Evolutionary conservation across 2,329 filamentous ascomycete species (phyloP).

Genomic region (Fonsecaea pedrosoi): DNA sequence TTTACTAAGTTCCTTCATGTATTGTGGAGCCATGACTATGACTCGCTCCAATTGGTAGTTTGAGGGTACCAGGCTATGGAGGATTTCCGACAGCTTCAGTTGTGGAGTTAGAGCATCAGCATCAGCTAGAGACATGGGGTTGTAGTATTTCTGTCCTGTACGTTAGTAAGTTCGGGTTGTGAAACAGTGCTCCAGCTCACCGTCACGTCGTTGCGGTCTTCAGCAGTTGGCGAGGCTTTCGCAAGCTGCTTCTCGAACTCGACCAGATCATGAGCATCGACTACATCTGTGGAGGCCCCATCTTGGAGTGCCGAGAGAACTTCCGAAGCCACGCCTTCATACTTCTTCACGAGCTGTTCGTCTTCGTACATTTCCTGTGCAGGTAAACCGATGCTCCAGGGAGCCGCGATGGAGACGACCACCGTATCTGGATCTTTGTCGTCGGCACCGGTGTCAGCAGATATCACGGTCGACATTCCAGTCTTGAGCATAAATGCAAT

Average conservation of each 20-base stretch:
- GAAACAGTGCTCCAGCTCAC: slow-evolving; percentile 14
- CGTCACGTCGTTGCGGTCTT: slow-evolving; percentile 67
- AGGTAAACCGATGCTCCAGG: slow-evolving; percentile 62
- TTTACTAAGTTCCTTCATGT: slow-evolving; percentile 64
- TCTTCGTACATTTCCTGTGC: slow-evolving; percentile 68
- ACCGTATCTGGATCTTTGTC: slow-evolving; percentile 63
- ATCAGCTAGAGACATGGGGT: slow-evolving; percentile 65
- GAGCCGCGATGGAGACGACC: slow-evolving; percentile 55
- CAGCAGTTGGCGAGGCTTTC: slow-evolving; percentile 62
- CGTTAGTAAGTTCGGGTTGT: slow-evolving; percentile 1
- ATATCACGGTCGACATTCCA: slow-evolving; percentile 47
- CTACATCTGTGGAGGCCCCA: slow-evolving; percentile 40
- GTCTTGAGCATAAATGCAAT: slow-evolving; percentile 48
- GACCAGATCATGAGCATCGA: slow-evolving; percentile 54
- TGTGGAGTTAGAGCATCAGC: slow-evolving; percentile 63
- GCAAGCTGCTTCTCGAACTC: slow-evolving; percentile 68
- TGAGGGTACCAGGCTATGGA: slow-evolving; percentile 60
- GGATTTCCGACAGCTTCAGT: slow-evolving; percentile 60
- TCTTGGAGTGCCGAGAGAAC: slow-evolving; percentile 49
- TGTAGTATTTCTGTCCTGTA: slow-evolving; percentile 61
- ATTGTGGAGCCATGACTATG: slow-evolving; percentile 66
- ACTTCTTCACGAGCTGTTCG: slow-evolving; percentile 59
- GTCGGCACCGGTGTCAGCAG: slow-evolving; percentile 51
- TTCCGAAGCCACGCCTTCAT: slow-evolving; percentile 54
- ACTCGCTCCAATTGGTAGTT: slow-evolving; percentile 60